Percentiles rank a stretch among this genome's conserved stretches.
Evolutionary conservation across 108 stramenopile genomes (phyloP).

Genomic region (Asterionellopsis glacialis): DNA sequence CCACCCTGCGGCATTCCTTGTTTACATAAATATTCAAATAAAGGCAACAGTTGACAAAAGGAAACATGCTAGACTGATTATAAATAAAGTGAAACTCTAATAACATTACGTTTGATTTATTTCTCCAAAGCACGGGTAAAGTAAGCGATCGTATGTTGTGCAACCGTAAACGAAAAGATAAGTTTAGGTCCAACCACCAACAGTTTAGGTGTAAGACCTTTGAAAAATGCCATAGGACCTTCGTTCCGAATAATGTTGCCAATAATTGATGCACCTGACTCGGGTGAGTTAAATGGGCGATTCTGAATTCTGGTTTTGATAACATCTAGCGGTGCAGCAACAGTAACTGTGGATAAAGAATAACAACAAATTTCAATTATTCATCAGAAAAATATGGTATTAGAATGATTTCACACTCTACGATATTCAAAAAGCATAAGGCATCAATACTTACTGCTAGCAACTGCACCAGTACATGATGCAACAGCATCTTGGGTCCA

Average conservation of each 20-base stretch:
- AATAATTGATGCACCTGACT: constrained; percentile 57
- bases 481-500: constrained; percentile 55
- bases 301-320: constrained; percentile 78
- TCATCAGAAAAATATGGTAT: background rate
- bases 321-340: constrained; percentile 70
- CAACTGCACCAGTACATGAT: constrained; percentile 44
- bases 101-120: too few relatives aligned
- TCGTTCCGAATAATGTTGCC: constrained; percentile 58
- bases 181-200: constrained; percentile 79
- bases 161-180: constrained; percentile 76
- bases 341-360: constrained; percentile 22
- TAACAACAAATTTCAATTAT: background rate
- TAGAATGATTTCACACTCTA: background rate
- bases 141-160: constrained; percentile 68
- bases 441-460: constrained; percentile 25
- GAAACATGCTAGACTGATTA: too few relatives aligned
- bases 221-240: constrained; percentile 65
- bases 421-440: background rate
- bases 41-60: too few relatives aligned
- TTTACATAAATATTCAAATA: too few relatives aligned
- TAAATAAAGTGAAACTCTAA: too few relatives aligned
- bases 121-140: constrained; percentile 17
- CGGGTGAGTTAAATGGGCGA: constrained; percentile 65
- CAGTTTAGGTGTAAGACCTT: constrained; percentile 74
- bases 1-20: too few relatives aligned